A percentile compares a stretch with the other conserved stretches of the same genome.
Evolutionary conservation across 371 early-diverging fungal species (phyloP).

Genomic region (Mucor mucedo): DNA sequence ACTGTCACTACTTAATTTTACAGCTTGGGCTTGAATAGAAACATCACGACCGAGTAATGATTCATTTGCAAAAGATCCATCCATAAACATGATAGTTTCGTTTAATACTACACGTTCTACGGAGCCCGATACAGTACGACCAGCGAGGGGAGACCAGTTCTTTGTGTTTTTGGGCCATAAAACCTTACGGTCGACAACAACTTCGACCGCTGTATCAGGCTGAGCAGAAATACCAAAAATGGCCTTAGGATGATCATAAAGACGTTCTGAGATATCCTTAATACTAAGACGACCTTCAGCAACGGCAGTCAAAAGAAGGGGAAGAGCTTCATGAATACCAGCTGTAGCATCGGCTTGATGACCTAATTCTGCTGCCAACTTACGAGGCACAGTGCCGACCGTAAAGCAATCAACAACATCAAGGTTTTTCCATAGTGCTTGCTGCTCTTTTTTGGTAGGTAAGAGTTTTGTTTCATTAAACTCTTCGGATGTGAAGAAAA

Average conservation of each 20-base stretch:
- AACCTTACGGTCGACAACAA: constrained; percentile 70
- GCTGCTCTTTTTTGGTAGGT: constrained; percentile 62
- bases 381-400: constrained; percentile 73
- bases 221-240: constrained; percentile 91
- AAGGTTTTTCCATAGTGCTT: constrained; percentile 82
- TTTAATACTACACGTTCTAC: constrained; percentile 89
- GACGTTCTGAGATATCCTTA: constrained; percentile 73
- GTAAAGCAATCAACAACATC: constrained; percentile 90
- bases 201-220: constrained; percentile 88
- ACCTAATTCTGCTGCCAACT: constrained; percentile 60
- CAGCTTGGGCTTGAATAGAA: constrained; percentile 54
- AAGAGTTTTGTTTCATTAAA: constrained; percentile 47
- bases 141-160: constrained; percentile 58
- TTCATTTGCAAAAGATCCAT: constrained; percentile 65
- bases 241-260: constrained; percentile 83
- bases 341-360: constrained; percentile 44
- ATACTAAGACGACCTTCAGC: constrained; percentile 80
- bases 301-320: constrained; percentile 85
- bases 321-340: constrained; percentile 79
- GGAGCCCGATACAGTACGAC: constrained; percentile 57
- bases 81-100: constrained; percentile 83
- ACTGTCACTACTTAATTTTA: constrained; percentile 21
- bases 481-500: constrained; percentile 72
- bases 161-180: constrained; percentile 40
- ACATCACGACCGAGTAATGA: constrained; percentile 58